Base-by-base conservation (phyloP, 2,329 filamentous ascomycete species). In the Aspergillus udagawae region DNA sequence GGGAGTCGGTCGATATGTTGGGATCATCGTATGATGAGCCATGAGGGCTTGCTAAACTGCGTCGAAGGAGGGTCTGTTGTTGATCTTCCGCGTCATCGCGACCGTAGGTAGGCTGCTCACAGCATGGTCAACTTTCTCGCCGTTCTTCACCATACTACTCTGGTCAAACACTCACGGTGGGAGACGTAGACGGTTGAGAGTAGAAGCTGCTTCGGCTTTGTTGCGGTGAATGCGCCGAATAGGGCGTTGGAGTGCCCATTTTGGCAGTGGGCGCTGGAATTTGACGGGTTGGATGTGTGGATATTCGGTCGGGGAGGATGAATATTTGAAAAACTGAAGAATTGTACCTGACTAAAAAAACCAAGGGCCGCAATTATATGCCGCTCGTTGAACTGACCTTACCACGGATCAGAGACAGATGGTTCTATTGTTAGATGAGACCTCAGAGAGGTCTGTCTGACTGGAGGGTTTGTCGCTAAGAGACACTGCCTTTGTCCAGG, bases 1-100 rank as follows among this genome's bases (percentile, higher is more conserved):
- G 58, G 28, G 68, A 69, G 55, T 71, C 69, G 54, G 63, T 63
- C 10, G 68, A 70, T 35, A 64, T 57, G 60, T 86, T 75, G 55
- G 74, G 74, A 53, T 80, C 77, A 54, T 81, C 79, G 58, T 77
- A 80, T 21, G 76, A 76, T n/a, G 72, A 72, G 61, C 72, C 71
- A 63, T 77, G 77, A 27, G 75, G 72, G 54, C 74, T 73, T 45
- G 75, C 73, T 28, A 76, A 73, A 52, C 77, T 67, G 44, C 63
- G 65, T 50, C 67, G 63, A 42, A 70, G 65, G 41, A 69, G 57
- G 14, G 68, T 69, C 47, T 66, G 61, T 45, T 68, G 59, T 49
- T 63, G 61, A 23, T 63, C 61, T 32, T 58, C 58, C 20, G 52
- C 51, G 38, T 60, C 58, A 10, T 55, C 56, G 25, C 42, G 38